Evolutionary conservation across 805 yeast genomes (phyloP), one percentile per base, ranked within the genome.

Genomic region (Clavispora carvajalis): DNA sequence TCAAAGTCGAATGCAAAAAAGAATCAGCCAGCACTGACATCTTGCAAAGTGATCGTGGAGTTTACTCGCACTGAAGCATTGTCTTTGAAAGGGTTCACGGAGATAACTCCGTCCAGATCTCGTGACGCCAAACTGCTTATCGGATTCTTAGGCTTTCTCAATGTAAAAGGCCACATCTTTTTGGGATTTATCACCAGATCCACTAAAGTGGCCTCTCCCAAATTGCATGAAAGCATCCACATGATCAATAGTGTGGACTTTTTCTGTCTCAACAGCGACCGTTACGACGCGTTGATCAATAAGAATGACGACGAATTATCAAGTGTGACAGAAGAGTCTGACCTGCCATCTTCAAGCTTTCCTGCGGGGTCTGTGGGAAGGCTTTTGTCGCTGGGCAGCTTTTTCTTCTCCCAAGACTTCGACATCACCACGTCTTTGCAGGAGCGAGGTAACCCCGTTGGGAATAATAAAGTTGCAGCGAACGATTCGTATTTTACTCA

Each of bases 81-180:
- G 42, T 73, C 65, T 35, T 54, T 67, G 37, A 51, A 54, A 30
- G 59, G 55, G 2, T 82, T 69, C 52, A 59, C 58, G 13, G 82
- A 76, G 36, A 55, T 74, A 16, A 62, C 73, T 1, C 64, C 67
- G 4, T 55, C 47, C 19, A 52, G 49, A 38, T 29, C 51, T 25
- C 36, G 50, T 12, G 53, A 43, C 41, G 50, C 46, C 29, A 52
- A 60, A 46, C 44, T 53, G 59, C 30, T 77, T 54, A 49, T 66
- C 48, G 90, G 87, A 1, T 70, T 84, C 26, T 55, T 83, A 21
- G 95, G 95, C 0, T 57, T 84, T 19, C 62, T 80, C 10, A 63
- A 71, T 17, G 55, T 80, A 12, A 79, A 80, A 49, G 76, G 75
- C 3, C 63, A 70, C 34, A 67, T 78, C 5, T 82, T 71, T 53